Evolutionary conservation across 495 filamentous ascomycete species (phyloP), one percentile per base, ranked within the genome.

Genomic region (Neurospora tetrasperma): DNA sequence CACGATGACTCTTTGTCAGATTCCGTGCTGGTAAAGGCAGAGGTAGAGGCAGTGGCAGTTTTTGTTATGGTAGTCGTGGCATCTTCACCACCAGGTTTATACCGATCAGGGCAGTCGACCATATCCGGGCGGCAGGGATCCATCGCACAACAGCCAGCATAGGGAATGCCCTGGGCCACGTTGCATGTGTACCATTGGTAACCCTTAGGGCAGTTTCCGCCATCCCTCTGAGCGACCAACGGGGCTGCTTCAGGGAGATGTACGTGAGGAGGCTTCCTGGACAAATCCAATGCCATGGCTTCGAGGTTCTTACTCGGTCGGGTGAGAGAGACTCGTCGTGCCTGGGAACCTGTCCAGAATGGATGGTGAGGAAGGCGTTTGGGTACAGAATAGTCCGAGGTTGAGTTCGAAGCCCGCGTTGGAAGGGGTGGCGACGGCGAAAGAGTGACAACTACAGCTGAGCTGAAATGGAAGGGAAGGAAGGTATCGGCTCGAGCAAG

Each of bases 61-160:
- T 16, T 27, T 16, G 69, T 71, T 9, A n/a, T 42, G 23, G 35
- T 42, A 14, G 41, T 10, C n/a, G 42, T 42, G 10, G 27, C 54
- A 10, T 40, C 35, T 9, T 71, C 16, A 12, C 71, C 71, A 16
- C 35, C 18, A 14, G 73, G 54, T 35, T 18, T 14, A 23, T 35
- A 35, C 70, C 5, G 27, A 27, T 6, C 12, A 43, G 78, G 78
- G 41, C 78, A 80, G n/a, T 76, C 72, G 42, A 71, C 39, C 27
- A 74, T 39, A 14, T 70, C 27, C 40, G 71, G 69, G 1, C 62
- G 39, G 70, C 79, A 79, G n/a, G 79, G 73, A 69, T 80, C 71
- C 14, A 79, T 68, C 27, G 18, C 20, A 71, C 78, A 78, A 48
- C 79, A 79, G 3, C 76, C 76, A 4, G 44, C 16, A 44, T 77